Conservation (phyloP, 176 grass and related monocot genomes). For the Guadua angustifolia region DNA sequence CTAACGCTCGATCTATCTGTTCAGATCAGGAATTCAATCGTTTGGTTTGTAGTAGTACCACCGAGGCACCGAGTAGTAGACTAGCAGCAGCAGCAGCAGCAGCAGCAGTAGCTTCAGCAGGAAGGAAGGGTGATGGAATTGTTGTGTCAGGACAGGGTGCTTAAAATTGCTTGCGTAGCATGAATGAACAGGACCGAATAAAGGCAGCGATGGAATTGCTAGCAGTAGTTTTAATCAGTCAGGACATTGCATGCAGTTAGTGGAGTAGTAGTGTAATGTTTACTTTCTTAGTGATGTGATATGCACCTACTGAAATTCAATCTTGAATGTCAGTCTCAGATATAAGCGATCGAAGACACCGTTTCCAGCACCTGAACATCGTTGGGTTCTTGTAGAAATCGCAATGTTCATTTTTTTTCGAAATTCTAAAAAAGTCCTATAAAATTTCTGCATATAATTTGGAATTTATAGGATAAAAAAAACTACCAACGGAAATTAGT, state of each 20-base stretch:
- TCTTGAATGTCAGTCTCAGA: background rate
- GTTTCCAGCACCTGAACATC: background rate
- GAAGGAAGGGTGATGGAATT: background rate
- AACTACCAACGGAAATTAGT: background rate
- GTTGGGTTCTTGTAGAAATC: background rate
- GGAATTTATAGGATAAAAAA: background rate
- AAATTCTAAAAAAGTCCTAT: background rate
- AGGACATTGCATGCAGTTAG: background rate
- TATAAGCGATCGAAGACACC: background rate
- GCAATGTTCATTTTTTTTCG: too few species aligned
- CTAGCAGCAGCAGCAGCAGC: background rate
- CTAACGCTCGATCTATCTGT: background rate
- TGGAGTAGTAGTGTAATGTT: background rate
- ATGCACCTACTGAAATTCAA: background rate
- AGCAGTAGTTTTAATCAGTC: background rate
- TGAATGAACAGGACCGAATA: background rate
- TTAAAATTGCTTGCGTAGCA: background rate
- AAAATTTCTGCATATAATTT: background rate
- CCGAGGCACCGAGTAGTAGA: background rate
- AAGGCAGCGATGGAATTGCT: background rate
- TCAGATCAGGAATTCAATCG: conserved; percentile 9
- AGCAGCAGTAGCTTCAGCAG: background rate
- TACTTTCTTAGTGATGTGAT: background rate
- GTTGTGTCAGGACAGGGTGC: background rate
- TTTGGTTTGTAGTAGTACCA: background rate